These are phyloP conservation scores for Coelastrella sp. DNA, from an alignment of 139 green algal genomes.

Conservation along the genomic window DNA sequence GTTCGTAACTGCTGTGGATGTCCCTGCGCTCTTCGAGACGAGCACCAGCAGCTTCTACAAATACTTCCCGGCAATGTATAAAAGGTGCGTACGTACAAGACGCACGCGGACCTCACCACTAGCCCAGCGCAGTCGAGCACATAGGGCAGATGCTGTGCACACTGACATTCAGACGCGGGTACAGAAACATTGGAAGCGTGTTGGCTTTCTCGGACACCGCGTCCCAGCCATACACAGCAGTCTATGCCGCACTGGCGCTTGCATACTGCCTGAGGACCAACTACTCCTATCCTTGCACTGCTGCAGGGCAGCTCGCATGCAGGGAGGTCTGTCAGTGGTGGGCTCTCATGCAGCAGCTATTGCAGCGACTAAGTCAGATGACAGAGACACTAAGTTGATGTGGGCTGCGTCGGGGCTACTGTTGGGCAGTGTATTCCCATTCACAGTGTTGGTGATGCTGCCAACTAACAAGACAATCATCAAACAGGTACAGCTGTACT, in stretches of 20 bases:
- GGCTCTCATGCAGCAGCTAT: slow-evolving; percentile 33
- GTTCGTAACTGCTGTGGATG: slow-evolving; percentile 36
- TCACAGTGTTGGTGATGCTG: slow-evolving; percentile 38
- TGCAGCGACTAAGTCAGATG: slow-evolving; percentile 21
- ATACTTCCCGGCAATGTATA: slow-evolving; percentile 41
- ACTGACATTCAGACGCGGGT: too few relatives aligned
- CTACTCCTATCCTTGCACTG: too few relatives aligned
- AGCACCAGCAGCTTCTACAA: slow-evolving; percentile 1
- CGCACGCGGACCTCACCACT: too few relatives aligned
- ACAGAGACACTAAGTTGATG: neutral
- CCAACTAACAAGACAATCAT: slow-evolving; percentile 47
- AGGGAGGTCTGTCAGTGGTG: slow-evolving; percentile 19
- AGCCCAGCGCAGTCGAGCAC: too few relatives aligned
- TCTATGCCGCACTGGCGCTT: neutral
- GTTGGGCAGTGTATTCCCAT: slow-evolving; percentile 35
- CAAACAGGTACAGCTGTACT: slow-evolving; percentile 18
- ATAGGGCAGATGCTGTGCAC: too few relatives aligned
- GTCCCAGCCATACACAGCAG: neutral
- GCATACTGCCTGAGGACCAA: neutral
- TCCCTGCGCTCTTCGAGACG: slow-evolving; percentile 13
- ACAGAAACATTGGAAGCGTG: too few relatives aligned
- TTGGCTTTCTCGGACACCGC: too few relatives aligned
- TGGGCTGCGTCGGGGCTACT: neutral
- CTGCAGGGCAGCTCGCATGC: slow-evolving; percentile 36
- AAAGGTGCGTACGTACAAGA: too few relatives aligned